Base-by-base conservation (phyloP, 139 green algal genomes). In the Diplosphaera chodatii region DNA sequence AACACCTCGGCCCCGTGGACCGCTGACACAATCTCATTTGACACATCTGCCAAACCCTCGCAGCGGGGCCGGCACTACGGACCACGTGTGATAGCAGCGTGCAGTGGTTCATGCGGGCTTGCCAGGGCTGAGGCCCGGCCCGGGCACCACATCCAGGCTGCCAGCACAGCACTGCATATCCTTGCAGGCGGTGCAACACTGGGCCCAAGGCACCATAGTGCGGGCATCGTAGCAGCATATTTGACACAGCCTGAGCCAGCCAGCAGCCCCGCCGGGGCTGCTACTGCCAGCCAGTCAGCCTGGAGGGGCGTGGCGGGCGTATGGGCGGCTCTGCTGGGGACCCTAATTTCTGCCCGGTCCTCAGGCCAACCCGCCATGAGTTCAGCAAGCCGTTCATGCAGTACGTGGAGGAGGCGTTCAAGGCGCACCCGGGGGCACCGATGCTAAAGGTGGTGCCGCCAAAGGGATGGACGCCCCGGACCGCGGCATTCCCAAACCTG, bases 401-500 rank as follows among this genome's bases (percentile, higher is more conserved):
- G 0, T 93, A 80, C 66, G 80, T 92, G 16, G 69, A 81, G 28
- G 76, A 73, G 13, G 71, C 86, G 55, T 85, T 92, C 68, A 56
- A 30, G 1, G 68, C 82, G 20, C 66, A 86, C 21, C 74, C 69
- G 0, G n/a, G 83, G 2, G 74, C 79, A 1, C 84, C 87, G 1
- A 81, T 91, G 18, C 70, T 77, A n/a, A 89, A 85, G 32, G 88
- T 94, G 15, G 73, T 92, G 10, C 77, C 80, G 4, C 89, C 89
- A 13, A 48, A 68, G 22, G 81, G 75, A 4, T 94, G 85, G 84
- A 80, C 31, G 10, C 87, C 90, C 33, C 78, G 90, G 13, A 71
- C 55, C 5, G 59, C 37, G 20, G 76, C 79, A 20, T 89, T 88
- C 63, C 80, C 81, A 21, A 40, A 78, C 16, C 33, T 83, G 27